These are phyloP conservation scores for Serendipita sp. DNA, from an alignment of 768 basidiomycete species.

Conservation along the genomic window DNA sequence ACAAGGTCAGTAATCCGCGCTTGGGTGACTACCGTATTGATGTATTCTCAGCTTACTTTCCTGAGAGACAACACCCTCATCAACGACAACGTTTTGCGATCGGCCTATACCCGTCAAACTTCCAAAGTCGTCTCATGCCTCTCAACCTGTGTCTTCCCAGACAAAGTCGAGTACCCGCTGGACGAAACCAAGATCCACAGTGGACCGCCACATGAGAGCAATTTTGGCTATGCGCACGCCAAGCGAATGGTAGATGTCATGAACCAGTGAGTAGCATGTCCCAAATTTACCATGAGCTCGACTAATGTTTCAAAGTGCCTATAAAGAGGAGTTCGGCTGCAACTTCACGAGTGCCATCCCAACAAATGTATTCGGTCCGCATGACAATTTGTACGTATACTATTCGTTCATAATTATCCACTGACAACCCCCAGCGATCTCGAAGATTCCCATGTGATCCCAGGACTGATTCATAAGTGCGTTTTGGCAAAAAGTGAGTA, in stretches of 20 bases:
- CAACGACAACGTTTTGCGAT: conserved; percentile 84
- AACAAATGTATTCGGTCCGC: conserved; percentile 89
- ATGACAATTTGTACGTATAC: conserved; percentile 70
- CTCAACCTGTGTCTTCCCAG: conserved; percentile 94
- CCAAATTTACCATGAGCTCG: not conserved
- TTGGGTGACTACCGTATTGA: not conserved
- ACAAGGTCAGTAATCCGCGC: conserved; percentile 39
- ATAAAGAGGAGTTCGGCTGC: conserved; percentile 87
- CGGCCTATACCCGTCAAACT: conserved; percentile 44
- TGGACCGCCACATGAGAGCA: conserved; percentile 84
- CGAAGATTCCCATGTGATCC: conserved; percentile 86
- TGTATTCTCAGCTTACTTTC: conserved; percentile 52
- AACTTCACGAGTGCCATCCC: conserved; percentile 96
- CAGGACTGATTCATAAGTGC: conserved; percentile 85
- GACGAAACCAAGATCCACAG: conserved; percentile 85
- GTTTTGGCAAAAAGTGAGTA: conserved; percentile 71
- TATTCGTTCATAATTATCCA: not conserved
- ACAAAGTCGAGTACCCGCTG: conserved; percentile 84
- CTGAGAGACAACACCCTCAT: conserved; percentile 88
- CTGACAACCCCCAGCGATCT: conserved; percentile 41
- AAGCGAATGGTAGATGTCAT: conserved; percentile 92
- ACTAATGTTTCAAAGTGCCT: conserved; percentile 48
- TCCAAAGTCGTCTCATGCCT: conserved; percentile 85
- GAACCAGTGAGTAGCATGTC: conserved; percentile 50
- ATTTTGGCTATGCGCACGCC: conserved; percentile 93